These are phyloP conservation scores for Trichoderma brevicompactum DNA, from an alignment of 2,329 filamentous ascomycete genomes.

Conservation along the genomic window DNA sequence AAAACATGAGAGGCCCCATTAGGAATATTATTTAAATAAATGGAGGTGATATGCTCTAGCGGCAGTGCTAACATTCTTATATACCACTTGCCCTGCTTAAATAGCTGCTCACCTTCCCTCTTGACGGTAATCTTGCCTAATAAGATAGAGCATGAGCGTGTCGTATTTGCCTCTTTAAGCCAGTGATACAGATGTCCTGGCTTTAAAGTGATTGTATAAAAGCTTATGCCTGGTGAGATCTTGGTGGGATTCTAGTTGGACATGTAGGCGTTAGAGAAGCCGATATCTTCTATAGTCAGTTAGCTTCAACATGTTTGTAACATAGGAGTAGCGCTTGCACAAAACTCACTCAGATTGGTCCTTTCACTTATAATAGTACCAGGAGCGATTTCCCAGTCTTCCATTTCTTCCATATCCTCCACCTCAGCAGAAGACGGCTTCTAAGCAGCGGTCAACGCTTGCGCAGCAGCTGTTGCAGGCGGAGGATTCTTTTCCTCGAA, in stretches of 20 bases:
- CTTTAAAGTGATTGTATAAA: slow-evolving; percentile 48
- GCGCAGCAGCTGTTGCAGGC: neutral
- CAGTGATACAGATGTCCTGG: slow-evolving; percentile 45
- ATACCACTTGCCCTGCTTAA: slow-evolving; percentile 49
- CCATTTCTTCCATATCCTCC: slow-evolving; percentile 41
- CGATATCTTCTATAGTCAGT: slow-evolving; percentile 43
- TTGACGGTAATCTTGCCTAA: slow-evolving; percentile 49
- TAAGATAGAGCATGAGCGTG: slow-evolving; percentile 48
- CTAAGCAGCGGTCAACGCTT: no score
- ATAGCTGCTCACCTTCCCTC: slow-evolving; percentile 41
- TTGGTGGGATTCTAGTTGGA: slow-evolving; percentile 43
- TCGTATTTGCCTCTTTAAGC: slow-evolving; percentile 36
- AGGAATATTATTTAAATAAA: no score
- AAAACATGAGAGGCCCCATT: no score
- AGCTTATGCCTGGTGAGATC: slow-evolving; percentile 45
- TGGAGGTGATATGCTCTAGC: no score
- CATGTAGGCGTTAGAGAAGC: slow-evolving; percentile 50
- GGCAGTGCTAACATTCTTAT: no score
- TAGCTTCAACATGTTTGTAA: neutral
- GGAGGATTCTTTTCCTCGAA: neutral
- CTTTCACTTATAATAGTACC: slow-evolving; percentile 44
- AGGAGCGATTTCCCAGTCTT: slow-evolving; percentile 52
- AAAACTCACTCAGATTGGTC: slow-evolving; percentile 44
- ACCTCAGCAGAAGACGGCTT: neutral
- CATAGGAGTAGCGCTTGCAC: neutral